Evolutionary conservation across 2,329 filamentous ascomycete species (phyloP), one percentile per base, ranked within the genome.

Genomic region (Fusarium marasasianum): DNA sequence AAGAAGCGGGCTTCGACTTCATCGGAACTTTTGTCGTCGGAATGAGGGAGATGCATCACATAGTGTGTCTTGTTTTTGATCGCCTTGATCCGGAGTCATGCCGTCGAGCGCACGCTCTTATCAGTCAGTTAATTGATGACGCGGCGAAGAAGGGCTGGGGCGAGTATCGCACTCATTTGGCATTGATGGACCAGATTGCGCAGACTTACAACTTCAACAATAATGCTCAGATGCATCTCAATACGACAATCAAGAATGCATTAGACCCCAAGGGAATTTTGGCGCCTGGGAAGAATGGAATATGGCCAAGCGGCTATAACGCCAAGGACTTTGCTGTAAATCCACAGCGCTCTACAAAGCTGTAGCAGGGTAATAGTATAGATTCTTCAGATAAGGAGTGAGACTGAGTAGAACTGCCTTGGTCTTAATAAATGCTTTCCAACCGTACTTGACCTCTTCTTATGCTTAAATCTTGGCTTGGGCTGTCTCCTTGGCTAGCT

Each of bases 1-100:
- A 75, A n/a, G 71, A 76, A 20, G 74, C 74, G 0, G 71, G 74
- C 3, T 71, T 76, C 8, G 74, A 76, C 37, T 76, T 76, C 8
- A 71, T 76, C 6, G 74, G 74, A 8, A 72, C 66, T 1, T 76
- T 75, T n/a, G 63, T 64, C 7, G 51, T 74, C 7, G 72, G 72
- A 6, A 74, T 74, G 61, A 55, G 72, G 3, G 72, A 74, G 33
- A 74, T 74, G 72, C 72, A 74, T 31, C 64, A 74, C 35, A 74
- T 74, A 3, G 71, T 74, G 3, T 74, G 69, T 33, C 50, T 74
- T 8, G 68, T 74, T 18, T 74, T 74, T n/a, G 31, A 74, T n/a
- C 60, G 68, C 4, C 40, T 50, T 1, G 64, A 74, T 29, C 54
- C 54, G 8, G 71, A 74, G 15, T 69, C 71, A 3, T 72, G 72